These are phyloP conservation scores for Protomyces inundatus DNA, from an alignment of 1,139 yeast species.

Conservation along the genomic window DNA sequence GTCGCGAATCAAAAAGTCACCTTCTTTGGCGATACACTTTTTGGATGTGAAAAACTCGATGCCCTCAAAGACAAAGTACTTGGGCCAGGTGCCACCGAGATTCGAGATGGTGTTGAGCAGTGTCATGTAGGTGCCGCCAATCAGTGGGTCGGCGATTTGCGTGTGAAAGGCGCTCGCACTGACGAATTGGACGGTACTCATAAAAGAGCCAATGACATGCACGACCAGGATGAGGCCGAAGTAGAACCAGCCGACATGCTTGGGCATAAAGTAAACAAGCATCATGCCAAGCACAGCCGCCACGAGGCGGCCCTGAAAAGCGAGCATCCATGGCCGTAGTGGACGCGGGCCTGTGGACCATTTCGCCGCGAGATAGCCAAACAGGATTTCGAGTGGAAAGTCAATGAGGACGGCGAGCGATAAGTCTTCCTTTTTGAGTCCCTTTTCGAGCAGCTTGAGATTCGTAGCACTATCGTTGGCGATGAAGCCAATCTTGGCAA, in stretches of 20 bases:
- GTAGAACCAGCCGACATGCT: slow-evolving; percentile 49
- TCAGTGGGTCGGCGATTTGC: slow-evolving; percentile 85
- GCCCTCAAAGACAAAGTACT: slow-evolving; percentile 65
- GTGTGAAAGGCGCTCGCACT: slow-evolving; percentile 93
- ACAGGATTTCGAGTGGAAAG: slow-evolving; percentile 90
- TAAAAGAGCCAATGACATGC: slow-evolving; percentile 80
- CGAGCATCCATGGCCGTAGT: slow-evolving; percentile 82
- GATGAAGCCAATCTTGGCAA: slow-evolving; percentile 88
- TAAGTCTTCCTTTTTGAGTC: slow-evolving; percentile 85
- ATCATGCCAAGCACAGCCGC: slow-evolving; percentile 75
- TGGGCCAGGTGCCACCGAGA: slow-evolving; percentile 98
- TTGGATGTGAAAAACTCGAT: slow-evolving; percentile 66
- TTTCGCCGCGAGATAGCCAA: slow-evolving; percentile 92
- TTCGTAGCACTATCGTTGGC: slow-evolving; percentile 96
- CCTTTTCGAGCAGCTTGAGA: slow-evolving; percentile 83
- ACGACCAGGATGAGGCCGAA: slow-evolving; percentile 68
- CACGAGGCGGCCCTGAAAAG: slow-evolving; percentile 73
- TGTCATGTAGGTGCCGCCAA: slow-evolving; percentile 98
- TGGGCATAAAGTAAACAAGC: slow-evolving; percentile 69
- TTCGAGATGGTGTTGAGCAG: slow-evolving; percentile 85
- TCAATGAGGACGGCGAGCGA: slow-evolving; percentile 89
- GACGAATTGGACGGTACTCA: slow-evolving; percentile 93
- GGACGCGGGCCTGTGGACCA: slow-evolving; percentile 78
- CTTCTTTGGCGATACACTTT: slow-evolving; percentile 22
- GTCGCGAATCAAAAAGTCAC: slow-evolving; percentile 33